A percentile compares a stretch with the other conserved stretches of the same genome.
Evolutionary conservation across 1,284 basidiomycete genomes (phyloP).

Genomic region (Vanrija humicola): DNA sequence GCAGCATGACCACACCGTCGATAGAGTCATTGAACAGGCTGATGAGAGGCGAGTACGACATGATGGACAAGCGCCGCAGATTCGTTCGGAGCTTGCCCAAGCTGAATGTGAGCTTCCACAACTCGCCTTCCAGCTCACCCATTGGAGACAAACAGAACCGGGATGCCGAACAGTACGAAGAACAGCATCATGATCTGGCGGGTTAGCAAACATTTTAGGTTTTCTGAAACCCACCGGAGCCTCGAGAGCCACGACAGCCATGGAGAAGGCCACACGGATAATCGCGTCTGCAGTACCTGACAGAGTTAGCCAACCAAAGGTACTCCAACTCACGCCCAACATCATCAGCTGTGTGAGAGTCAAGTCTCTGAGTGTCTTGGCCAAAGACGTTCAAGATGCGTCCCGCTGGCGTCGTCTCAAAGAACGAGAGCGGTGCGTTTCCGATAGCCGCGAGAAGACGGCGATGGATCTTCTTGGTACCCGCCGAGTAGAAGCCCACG

Average conservation of each 20-base stretch:
- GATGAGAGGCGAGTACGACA: slow-evolving; percentile 49
- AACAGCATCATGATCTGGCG: slow-evolving; percentile 26
- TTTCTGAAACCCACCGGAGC: slow-evolving; percentile 25
- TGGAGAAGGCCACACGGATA: slow-evolving; percentile 13
- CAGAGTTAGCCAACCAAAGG: slow-evolving; percentile 25
- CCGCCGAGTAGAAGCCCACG: slow-evolving; percentile 57
- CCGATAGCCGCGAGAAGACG: slow-evolving; percentile 58
- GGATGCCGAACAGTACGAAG: slow-evolving; percentile 24
- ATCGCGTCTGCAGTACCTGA: no score
- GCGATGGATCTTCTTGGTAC: slow-evolving; percentile 62
- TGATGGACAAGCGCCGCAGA: slow-evolving; percentile 37
- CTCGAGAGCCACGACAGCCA: slow-evolving; percentile 23
- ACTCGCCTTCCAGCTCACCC: slow-evolving; percentile 18
- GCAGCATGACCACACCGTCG: slow-evolving; percentile 50
- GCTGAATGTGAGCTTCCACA: neutral
- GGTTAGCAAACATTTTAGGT: neutral
- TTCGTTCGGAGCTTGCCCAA: slow-evolving; percentile 43
- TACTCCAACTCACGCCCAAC: slow-evolving; percentile 55
- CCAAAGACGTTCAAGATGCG: slow-evolving; percentile 51
- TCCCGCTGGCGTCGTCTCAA: slow-evolving; percentile 78
- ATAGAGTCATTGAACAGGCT: slow-evolving; percentile 50
- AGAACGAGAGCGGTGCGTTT: slow-evolving; percentile 67
- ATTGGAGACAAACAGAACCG: slow-evolving; percentile 29
- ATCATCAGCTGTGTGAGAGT: slow-evolving; percentile 53
- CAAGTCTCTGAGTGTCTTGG: slow-evolving; percentile 59